Conservation (phyloP, 139 green algal species). For the Chlorella sp. region DNA sequence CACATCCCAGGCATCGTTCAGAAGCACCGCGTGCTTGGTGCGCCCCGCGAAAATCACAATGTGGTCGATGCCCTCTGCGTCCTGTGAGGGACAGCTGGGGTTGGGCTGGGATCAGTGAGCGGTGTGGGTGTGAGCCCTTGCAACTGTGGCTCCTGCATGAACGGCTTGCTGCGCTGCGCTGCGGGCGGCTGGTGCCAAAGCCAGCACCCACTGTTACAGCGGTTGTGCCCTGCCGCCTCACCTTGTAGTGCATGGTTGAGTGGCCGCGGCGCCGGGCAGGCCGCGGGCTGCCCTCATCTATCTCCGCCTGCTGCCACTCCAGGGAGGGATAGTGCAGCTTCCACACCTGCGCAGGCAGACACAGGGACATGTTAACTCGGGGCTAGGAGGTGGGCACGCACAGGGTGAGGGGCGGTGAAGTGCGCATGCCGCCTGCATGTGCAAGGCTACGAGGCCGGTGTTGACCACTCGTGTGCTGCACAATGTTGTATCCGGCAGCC, state of each 20-base stretch:
- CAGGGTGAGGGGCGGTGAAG: too few species aligned
- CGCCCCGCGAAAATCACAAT: background rate
- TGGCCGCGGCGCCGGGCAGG: background rate
- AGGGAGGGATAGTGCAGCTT: background rate
- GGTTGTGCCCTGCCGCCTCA: background rate
- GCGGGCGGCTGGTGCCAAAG: too few species aligned
- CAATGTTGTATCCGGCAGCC: too few species aligned
- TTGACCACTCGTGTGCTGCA: too few species aligned
- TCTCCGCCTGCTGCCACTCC: background rate
- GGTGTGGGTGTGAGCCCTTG: background rate
- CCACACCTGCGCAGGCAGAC: background rate
- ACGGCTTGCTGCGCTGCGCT: too few species aligned
- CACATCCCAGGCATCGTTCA: slow-evolving; percentile 9
- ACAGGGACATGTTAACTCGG: too few species aligned
- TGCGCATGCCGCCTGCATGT: too few species aligned
- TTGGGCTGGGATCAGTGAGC: background rate
- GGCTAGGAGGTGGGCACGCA: too few species aligned
- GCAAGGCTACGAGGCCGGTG: too few species aligned
- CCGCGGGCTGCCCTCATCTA: background rate
- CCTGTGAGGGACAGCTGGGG: background rate
- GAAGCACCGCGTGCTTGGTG: background rate
- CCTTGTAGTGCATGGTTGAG: background rate
- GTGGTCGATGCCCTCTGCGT: background rate
- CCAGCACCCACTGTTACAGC: too few species aligned
- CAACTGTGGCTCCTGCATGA: too few species aligned